Percentiles rank a stretch among this genome's conserved stretches.
These are phyloP conservation scores for Xanthoceras sorbifolium DNA, from an alignment of 345 rosid genomes.

Conservation along the genomic window DNA sequence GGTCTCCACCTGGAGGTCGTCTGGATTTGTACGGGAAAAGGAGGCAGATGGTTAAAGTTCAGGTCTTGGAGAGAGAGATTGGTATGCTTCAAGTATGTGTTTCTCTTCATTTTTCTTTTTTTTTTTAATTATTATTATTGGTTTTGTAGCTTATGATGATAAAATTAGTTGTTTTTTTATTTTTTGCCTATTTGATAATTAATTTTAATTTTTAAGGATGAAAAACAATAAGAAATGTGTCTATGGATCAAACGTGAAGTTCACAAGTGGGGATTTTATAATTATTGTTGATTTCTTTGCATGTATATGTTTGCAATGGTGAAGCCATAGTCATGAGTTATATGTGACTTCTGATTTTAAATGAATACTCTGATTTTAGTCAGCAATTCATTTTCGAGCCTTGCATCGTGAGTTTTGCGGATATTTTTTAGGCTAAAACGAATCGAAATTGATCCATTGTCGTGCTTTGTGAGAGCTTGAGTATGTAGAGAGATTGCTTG, in stretches of 20 bases:
- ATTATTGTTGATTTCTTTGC: no score
- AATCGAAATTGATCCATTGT: neutral
- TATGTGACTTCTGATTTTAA: no score
- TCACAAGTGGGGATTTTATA: no score
- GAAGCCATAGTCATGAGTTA: no score
- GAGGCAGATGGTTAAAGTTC: constrained; percentile 44
- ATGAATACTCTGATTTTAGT: neutral
- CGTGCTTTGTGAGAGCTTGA: neutral
- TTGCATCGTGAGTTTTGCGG: neutral
- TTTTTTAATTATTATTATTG: neutral
- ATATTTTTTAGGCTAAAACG: neutral
- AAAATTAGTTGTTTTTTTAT: no score
- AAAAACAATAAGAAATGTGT: neutral
- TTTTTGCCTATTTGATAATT: neutral
- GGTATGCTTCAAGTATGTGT: constrained; percentile 40
- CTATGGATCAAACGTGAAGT: neutral
- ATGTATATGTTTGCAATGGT: no score
- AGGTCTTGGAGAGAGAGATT: constrained; percentile 52
- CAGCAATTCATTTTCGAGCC: neutral
- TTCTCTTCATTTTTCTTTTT: neutral
- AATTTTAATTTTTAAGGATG: neutral
- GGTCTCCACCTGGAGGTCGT: constrained; percentile 42
- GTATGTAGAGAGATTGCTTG: neutral
- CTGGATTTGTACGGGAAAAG: constrained; percentile 49
- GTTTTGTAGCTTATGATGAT: neutral